Conservation (phyloP, 176 grass and related monocot species). For the Miscanthus lutarioriparius region DNA sequence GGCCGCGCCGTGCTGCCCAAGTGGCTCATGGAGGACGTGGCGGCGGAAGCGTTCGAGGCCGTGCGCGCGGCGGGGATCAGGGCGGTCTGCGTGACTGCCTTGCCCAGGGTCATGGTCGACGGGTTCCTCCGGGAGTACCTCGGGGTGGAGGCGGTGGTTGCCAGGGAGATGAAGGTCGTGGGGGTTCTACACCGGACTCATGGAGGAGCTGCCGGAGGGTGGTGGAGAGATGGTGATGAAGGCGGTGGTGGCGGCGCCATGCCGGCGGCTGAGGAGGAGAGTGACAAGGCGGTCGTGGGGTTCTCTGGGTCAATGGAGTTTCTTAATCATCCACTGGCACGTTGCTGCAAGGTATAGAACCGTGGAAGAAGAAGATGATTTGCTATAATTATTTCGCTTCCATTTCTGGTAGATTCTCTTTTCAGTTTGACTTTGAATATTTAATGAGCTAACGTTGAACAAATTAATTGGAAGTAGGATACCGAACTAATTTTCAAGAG, state of each 20-base stretch:
- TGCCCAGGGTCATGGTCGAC: conserved; percentile 80
- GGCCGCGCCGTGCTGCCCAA: conserved; percentile 67
- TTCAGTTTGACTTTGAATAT: background rate
- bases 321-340: conserved; percentile 15
- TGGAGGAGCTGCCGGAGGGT: conserved; percentile 10
- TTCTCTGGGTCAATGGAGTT: conserved; percentile 33
- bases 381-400: background rate
- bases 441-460: background rate
- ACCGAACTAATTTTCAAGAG: background rate
- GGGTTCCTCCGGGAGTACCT: conserved; percentile 57
- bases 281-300: background rate
- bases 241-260: background rate
- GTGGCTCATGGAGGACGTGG: conserved; percentile 63
- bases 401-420: background rate
- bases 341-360: conserved; percentile 51
- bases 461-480: background rate
- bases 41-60: conserved; percentile 36
- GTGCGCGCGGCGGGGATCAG: background rate
- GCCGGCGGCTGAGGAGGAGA: background rate
- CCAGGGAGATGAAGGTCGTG: conserved; percentile 49
- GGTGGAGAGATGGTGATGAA: background rate
- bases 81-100: conserved; percentile 38
- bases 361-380: background rate
- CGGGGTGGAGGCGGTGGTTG: conserved; percentile 39
- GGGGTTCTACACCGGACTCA: conserved; percentile 62